phyloP scores from a whole-genome alignment of 495 filamentous ascomycete genomes.

The Talaromyces liani region DNA sequence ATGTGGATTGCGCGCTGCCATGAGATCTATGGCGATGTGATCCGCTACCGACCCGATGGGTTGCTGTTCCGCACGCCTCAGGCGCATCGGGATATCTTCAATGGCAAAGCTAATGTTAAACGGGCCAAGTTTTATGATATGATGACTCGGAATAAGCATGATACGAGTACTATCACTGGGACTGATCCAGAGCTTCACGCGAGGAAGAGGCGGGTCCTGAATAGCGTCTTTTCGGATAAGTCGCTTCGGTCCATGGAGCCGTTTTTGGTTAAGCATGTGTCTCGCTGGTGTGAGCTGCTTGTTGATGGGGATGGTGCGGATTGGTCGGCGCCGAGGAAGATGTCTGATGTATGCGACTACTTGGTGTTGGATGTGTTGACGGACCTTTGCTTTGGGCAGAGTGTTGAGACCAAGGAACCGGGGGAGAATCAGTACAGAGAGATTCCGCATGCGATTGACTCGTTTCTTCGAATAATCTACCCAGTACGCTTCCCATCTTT shows the following conservation, averaged over 20 bases:
- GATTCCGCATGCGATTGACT: conserved; percentile 15
- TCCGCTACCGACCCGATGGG: conserved; percentile 21
- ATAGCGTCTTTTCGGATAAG: conserved; percentile 20
- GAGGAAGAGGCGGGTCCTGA: conserved; percentile 18
- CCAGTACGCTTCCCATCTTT: conserved; percentile 10
- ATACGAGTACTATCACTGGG: conserved; percentile 13
- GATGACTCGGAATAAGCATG: conserved; percentile 9
- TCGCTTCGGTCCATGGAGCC: conserved; percentile 13
- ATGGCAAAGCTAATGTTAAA: conserved; percentile 23
- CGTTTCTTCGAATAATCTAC: conserved; percentile 17
- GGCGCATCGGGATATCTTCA: conserved; percentile 21
- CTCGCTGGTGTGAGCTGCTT: conserved; percentile 23
- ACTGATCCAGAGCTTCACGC: conserved; percentile 19
- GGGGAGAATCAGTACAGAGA: conserved; percentile 14
- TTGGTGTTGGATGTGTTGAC: conserved; percentile 22
- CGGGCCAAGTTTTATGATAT: conserved; percentile 4
- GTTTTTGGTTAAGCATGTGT: conserved; percentile 19
- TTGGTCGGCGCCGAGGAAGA: conserved; percentile 17
- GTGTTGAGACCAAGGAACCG: conserved; percentile 23
- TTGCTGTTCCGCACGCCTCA: conserved; percentile 19
- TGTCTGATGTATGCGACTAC: conserved; percentile 15
- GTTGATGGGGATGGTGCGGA: conserved; percentile 7
- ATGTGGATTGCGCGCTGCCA: conserved; percentile 10
- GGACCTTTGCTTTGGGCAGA: conserved; percentile 18
- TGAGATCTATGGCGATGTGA: conserved; percentile 18